A percentile compares a stretch with the other conserved stretches of the same genome.
These are phyloP conservation scores for Voacanga thouarsii DNA, from an alignment of 257 asterid species.

Conservation along the genomic window DNA sequence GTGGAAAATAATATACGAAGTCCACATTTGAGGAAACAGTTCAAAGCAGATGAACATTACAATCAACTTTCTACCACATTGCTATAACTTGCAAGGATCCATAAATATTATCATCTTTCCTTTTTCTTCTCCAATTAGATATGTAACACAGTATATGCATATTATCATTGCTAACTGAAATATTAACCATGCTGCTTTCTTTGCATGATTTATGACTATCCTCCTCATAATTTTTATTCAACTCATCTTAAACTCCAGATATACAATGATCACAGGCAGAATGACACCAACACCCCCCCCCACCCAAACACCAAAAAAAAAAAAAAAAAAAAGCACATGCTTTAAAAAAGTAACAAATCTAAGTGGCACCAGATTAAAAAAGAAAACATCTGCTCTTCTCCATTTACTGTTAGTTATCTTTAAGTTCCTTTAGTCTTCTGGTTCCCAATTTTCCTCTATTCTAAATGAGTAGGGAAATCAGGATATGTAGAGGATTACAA, in stretches of 20 bases:
- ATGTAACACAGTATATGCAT: not conserved
- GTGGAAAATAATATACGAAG: not conserved
- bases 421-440: not conserved
- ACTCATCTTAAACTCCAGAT: not conserved
- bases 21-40: not conserved
- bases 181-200: not conserved
- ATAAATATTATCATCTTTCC: not conserved
- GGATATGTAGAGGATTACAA: not conserved
- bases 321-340: no score
- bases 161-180: not conserved
- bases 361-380: not conserved
- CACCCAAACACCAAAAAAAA: no score
- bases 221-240: no score
- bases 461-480: not conserved
- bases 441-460: not conserved
- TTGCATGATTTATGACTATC: no score
- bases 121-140: not conserved
- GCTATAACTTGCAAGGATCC: not conserved
- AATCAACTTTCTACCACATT: not conserved
- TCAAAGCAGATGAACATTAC: not conserved
- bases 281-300: no score
- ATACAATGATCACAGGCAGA: not conserved
- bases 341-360: no score
- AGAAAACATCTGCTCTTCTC: not conserved
- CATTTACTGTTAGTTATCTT: not conserved